Percentiles rank a stretch among this genome's conserved stretches.
Evolutionary conservation across 176 grass and related monocot genomes (phyloP).

Genomic region (Miscanthus lutarioriparius): DNA sequence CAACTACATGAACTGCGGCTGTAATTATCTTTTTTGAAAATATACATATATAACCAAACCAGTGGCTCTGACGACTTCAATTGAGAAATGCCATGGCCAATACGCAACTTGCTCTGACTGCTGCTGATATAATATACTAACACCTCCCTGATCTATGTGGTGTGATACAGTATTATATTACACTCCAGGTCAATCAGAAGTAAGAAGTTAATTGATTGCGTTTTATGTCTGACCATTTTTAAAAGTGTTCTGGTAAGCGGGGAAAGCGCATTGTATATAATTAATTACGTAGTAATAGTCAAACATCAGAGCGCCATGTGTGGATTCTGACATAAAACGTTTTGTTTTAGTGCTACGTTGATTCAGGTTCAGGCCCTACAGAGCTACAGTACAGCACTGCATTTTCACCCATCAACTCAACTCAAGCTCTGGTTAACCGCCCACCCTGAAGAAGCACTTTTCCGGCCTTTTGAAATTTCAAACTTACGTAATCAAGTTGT

Average conservation of each 20-base stretch:
- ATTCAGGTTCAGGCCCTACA: background rate
- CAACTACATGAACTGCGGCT: no score
- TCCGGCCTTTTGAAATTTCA: no score
- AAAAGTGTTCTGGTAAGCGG: background rate
- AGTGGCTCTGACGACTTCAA: no score
- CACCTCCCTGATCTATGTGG: constrained; percentile 4
- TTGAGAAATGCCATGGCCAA: no score
- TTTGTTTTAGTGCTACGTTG: background rate
- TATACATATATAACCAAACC: no score
- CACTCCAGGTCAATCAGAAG: constrained; percentile 19
- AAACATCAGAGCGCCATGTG: background rate
- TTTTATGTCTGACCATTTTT: background rate
- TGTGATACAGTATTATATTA: background rate
- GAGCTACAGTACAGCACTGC: background rate
- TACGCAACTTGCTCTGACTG: no score
- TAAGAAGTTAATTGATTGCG: background rate
- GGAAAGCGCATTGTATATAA: background rate
- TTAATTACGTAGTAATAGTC: background rate
- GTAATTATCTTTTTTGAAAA: no score
- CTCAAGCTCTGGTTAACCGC: no score
- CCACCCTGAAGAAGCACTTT: no score
- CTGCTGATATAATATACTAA: background rate
- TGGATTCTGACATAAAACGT: background rate
- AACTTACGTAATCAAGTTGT: no score
- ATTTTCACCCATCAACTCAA: no score